phyloP scores from a whole-genome alignment of 306 rosid species.

The Gastrolobium villosum region DNA sequence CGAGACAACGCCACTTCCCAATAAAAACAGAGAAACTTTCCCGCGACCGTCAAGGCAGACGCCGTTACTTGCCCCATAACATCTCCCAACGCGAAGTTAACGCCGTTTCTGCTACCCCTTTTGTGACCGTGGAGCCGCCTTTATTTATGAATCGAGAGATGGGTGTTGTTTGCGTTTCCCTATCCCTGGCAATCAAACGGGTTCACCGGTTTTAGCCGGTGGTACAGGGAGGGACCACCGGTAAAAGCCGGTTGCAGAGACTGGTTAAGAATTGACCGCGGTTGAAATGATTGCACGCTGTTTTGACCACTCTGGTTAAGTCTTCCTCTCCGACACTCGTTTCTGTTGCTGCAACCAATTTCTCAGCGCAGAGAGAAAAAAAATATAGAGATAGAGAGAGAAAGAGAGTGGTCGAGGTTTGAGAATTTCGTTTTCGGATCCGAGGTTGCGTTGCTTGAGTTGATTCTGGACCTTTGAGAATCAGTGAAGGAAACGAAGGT shows the following conservation, averaged over 20 bases:
- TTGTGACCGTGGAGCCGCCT: slow-evolving; percentile 47
- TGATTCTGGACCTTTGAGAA: no score
- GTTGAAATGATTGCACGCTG: slow-evolving; percentile 65
- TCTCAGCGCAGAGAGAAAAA: slow-evolving; percentile 37
- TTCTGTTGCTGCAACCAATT: slow-evolving; percentile 51
- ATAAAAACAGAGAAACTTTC: slow-evolving; percentile 64
- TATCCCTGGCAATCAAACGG: slow-evolving; percentile 11
- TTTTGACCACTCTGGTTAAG: slow-evolving; percentile 73
- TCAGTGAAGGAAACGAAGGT: not conserved
- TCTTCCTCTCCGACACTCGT: slow-evolving; percentile 55
- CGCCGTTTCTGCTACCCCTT: slow-evolving; percentile 32
- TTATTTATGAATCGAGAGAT: slow-evolving; percentile 23
- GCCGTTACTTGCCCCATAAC: slow-evolving; percentile 47
- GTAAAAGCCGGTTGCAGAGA: slow-evolving; percentile 41
- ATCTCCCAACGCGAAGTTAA: not conserved
- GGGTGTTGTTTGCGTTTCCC: slow-evolving; percentile 51
- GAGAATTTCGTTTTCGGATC: slow-evolving; percentile 27
- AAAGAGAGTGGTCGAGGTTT: slow-evolving; percentile 4
- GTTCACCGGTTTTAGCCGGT: slow-evolving; percentile 58
- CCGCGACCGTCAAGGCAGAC: slow-evolving; percentile 52
- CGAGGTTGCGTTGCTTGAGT: slow-evolving; percentile 3
- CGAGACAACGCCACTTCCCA: slow-evolving; percentile 78
- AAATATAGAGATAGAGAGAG: not conserved
- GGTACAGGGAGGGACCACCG: slow-evolving; percentile 33
- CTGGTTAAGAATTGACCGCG: slow-evolving; percentile 66